Percentiles rank a stretch among this genome's conserved stretches.
Conservation (phyloP, 2,329 filamentous ascomycete genomes). For the Aplosporella prunicola region DNA sequence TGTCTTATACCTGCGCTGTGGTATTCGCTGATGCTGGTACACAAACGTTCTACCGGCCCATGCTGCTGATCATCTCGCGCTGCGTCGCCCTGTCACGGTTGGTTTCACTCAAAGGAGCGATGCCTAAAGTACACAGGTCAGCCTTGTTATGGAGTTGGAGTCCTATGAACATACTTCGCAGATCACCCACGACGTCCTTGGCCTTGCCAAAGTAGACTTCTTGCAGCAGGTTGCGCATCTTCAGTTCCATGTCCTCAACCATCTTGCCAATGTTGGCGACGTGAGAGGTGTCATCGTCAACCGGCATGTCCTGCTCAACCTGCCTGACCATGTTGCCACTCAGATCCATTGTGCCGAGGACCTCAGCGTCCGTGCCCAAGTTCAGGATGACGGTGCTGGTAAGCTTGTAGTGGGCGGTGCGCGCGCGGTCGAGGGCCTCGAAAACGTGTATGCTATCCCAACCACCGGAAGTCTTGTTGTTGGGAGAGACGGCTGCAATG, state of each 20-base stretch:
- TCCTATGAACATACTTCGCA: conserved; percentile 56
- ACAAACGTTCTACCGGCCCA: conserved; percentile 19
- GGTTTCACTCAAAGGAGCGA: conserved; percentile 73
- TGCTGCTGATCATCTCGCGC: conserved; percentile 68
- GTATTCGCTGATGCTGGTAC: conserved; percentile 1
- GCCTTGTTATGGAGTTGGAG: neutral
- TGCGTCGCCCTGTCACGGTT: conserved; percentile 78
- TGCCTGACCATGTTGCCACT: conserved; percentile 97
- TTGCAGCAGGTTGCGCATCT: conserved; percentile 94
- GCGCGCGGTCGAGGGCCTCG: conserved; percentile 85
- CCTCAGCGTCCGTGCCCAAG: conserved; percentile 58
- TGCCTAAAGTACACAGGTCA: conserved; percentile 33
- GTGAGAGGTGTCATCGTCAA: conserved; percentile 85
- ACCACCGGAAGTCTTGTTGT: conserved; percentile 60
- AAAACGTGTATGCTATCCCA: conserved; percentile 99
- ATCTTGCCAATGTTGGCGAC: conserved; percentile 88
- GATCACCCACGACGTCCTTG: conserved; percentile 92
- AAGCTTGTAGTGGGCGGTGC: conserved; percentile 92
- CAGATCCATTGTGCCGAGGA: conserved; percentile 78
- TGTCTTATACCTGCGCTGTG: neutral
- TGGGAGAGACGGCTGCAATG: conserved; percentile 53
- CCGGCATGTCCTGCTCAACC: conserved; percentile 81
- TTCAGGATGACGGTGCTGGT: conserved; percentile 94
- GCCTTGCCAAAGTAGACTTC: conserved; percentile 99
- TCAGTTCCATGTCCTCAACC: conserved; percentile 98